Evolutionary conservation across 768 basidiomycete genomes (phyloP).

Genomic region (Naganishia randhawae): DNA sequence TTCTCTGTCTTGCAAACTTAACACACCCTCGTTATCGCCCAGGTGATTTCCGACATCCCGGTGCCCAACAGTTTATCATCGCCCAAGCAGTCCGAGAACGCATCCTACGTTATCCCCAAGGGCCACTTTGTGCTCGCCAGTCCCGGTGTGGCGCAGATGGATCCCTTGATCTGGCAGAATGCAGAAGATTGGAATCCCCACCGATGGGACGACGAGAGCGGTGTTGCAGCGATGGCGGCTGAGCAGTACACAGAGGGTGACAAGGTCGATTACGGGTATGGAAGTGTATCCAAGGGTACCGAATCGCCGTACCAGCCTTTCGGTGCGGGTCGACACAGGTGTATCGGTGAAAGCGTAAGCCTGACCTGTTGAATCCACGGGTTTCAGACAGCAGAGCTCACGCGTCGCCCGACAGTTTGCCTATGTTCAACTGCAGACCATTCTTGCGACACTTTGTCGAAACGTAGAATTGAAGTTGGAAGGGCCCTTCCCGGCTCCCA

Average conservation of each 20-base stretch:
- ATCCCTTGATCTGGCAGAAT: slow-evolving; percentile 75
- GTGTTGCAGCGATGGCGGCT: slow-evolving; percentile 73
- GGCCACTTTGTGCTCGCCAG: slow-evolving; percentile 85
- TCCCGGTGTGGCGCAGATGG: slow-evolving; percentile 81
- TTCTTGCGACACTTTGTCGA: slow-evolving; percentile 74
- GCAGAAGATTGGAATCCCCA: slow-evolving; percentile 69
- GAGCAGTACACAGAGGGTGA: slow-evolving; percentile 70
- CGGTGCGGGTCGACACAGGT: slow-evolving; percentile 91
- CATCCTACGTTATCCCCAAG: slow-evolving; percentile 78
- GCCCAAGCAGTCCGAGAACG: slow-evolving; percentile 62
- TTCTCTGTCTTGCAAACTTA: neutral
- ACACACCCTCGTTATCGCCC: too few relatives aligned
- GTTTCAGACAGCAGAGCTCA: slow-evolving; percentile 31
- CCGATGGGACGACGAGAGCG: slow-evolving; percentile 81
- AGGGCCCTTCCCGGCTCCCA: slow-evolving; percentile 67
- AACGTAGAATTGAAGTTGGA: slow-evolving; percentile 70
- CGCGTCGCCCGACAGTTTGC: slow-evolving; percentile 65
- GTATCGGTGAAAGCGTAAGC: slow-evolving; percentile 79
- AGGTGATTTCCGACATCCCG: slow-evolving; percentile 73
- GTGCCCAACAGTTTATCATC: slow-evolving; percentile 76
- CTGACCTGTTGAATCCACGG: neutral
- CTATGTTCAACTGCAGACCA: slow-evolving; percentile 82
- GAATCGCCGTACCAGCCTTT: slow-evolving; percentile 96
- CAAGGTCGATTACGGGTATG: slow-evolving; percentile 95
- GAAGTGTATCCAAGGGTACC: slow-evolving; percentile 90